Conservation (phyloP, 202 grass and related monocot genomes). For the Zoysia matrella region DNA sequence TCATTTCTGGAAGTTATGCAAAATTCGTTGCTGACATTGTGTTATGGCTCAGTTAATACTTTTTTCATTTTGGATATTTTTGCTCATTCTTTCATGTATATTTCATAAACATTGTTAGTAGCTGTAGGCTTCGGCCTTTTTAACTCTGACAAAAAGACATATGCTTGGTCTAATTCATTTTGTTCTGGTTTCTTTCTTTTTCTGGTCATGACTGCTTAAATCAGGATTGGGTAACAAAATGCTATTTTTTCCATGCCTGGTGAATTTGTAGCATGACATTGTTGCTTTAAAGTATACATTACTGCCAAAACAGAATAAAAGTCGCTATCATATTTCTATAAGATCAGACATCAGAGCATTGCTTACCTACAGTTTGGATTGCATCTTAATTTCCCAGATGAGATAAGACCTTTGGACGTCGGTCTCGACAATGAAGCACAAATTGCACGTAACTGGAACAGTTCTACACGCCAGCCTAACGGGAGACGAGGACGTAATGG, state of each 20-base stretch:
- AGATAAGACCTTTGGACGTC: slow-evolving; percentile 83
- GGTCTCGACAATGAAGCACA: slow-evolving; percentile 25
- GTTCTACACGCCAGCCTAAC: slow-evolving; percentile 51
- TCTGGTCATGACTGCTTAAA: background rate
- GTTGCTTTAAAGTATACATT: slow-evolving; percentile 20
- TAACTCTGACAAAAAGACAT: background rate
- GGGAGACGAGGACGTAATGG: slow-evolving; percentile 80
- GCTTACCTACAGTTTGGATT: slow-evolving; percentile 4
- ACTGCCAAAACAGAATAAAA: background rate
- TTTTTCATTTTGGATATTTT: background rate
- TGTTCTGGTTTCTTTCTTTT: background rate
- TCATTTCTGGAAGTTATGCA: background rate
- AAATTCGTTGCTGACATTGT: background rate
- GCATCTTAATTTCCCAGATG: slow-evolving; percentile 61
- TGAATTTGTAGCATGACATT: background rate
- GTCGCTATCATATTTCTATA: background rate
- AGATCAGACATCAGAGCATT: slow-evolving; percentile 11
- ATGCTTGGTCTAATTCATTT: background rate
- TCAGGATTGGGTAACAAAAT: background rate
- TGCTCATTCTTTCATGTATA: background rate
- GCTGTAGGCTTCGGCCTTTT: background rate
- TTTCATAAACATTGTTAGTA: background rate
- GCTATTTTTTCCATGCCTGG: background rate
- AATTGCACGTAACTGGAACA: slow-evolving; percentile 71
- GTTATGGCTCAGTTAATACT: background rate